Base-by-base conservation (phyloP, 306 rosid genomes). In the Lathyrus oleraceus region DNA sequence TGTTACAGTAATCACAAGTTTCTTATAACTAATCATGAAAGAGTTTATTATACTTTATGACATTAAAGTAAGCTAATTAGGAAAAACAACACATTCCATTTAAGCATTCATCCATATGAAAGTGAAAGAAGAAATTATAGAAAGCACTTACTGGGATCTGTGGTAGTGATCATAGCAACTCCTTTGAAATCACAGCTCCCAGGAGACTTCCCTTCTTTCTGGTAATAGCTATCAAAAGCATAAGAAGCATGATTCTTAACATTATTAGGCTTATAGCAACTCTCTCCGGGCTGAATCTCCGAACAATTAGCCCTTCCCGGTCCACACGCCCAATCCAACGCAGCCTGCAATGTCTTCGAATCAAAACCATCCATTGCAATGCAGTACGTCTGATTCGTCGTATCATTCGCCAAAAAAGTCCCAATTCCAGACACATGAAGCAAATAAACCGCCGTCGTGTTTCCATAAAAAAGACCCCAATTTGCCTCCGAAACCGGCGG, bases 281-380 rank as follows among this genome's bases (percentile, higher is more conserved):
- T 78, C 76, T 94, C 88, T 39, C 99, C 99, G 0, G 96, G 96
- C 65, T 88, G 99, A 78, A 94, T 86, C 77, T 91, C 96, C 0
- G 96, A 81, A 76, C 99, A 94, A 83, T 94, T 91, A 0, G 99
- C 87, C 38, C 77, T 45, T 2, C 97, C 97, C 0, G 96, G 96
- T 45, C 97, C 97, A 78, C 97, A 94, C 0, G 97, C 99, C 99
- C 97, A 94, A 79, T 94, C 99, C 71, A 94, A 70, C 2, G 99
- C 96, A 0, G 97, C 86, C 73, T 94, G 99, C 95, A 94, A 70
- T 0, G 86, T 89, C 92, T 83, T 94, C 0, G 75, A 32, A 75
- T 94, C 96, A 17, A 85, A 79, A 16, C 87, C 97, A 73, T 88
- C 97, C 95, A 86, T 89, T 49, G 85, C 92, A 81, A 94, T 86